These are phyloP conservation scores for Saccharomyces eubayanus DNA, from an alignment of 805 yeast genomes.

Conservation along the genomic window DNA sequence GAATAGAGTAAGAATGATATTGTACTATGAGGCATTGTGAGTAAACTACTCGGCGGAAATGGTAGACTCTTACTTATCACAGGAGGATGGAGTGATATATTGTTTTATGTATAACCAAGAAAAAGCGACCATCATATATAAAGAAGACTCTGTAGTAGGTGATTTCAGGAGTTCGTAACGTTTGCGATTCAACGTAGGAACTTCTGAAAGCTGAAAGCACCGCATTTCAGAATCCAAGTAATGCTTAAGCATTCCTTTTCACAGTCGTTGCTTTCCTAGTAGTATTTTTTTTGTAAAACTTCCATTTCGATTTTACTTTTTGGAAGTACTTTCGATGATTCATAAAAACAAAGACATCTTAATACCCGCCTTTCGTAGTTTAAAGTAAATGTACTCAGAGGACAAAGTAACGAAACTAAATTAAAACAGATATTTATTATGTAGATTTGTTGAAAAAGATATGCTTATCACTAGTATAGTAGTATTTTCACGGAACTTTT, in stretches of 20 bases:
- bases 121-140: background rate
- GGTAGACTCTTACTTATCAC: background rate
- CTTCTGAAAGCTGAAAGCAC: background rate
- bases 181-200: background rate
- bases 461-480: constrained; percentile 27
- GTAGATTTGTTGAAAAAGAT: background rate
- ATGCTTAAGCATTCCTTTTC: background rate
- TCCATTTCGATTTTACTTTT: background rate
- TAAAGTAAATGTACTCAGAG: background rate
- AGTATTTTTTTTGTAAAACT: background rate
- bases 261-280: background rate
- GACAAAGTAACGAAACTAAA: background rate
- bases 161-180: background rate
- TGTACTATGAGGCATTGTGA: background rate
- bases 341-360: background rate
- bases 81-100: background rate
- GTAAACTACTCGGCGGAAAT: background rate
- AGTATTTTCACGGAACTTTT: constrained; percentile 30
- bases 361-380: background rate
- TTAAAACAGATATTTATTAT: background rate
- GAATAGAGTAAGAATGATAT: too few relatives aligned
- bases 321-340: background rate
- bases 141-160: background rate
- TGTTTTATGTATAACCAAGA: background rate
- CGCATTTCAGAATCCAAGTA: background rate